A percentile compares a stretch with the other conserved stretches of the same genome.
phyloP scores from a whole-genome alignment of 2,329 filamentous ascomycete species.

The Trichophyton benhamiae region DNA sequence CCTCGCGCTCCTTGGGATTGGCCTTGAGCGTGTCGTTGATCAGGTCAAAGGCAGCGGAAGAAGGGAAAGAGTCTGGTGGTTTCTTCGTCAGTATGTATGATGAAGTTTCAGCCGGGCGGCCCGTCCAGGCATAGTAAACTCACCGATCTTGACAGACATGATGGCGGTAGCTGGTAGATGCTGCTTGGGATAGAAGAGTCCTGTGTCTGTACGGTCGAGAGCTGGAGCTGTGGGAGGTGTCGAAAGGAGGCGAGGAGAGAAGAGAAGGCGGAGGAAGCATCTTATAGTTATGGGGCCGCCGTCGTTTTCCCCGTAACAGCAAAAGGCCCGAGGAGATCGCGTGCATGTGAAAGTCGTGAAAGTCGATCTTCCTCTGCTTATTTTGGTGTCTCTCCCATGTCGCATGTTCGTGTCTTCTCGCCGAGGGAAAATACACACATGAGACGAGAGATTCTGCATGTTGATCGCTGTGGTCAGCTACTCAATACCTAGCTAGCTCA shows the following conservation, averaged over 20 bases:
- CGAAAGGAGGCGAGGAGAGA: neutral
- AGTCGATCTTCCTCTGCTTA: neutral
- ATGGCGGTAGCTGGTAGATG: conserved; percentile 18
- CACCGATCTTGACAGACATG: conserved; percentile 67
- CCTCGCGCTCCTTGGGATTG: conserved; percentile 63
- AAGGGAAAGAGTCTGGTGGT: conserved; percentile 49
- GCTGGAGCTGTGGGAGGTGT: neutral
- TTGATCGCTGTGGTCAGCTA: too few relatives aligned
- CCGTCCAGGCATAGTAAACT: conserved; percentile 16
- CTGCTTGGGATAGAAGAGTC: neutral
- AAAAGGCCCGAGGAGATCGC: conserved; percentile 6
- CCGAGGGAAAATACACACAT: neutral
- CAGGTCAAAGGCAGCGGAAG: conserved; percentile 80
- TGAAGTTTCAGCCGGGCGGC: neutral
- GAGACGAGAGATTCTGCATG: neutral
- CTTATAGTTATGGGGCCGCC: neutral
- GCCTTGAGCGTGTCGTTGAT: conserved; percentile 62
- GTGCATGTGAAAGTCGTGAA: conserved; percentile 24
- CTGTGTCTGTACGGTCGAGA: too few relatives aligned
- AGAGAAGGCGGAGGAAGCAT: neutral
- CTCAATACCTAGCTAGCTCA: too few relatives aligned
- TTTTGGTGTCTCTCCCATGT: too few relatives aligned
- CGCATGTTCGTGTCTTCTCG: neutral
- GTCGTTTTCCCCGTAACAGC: neutral
- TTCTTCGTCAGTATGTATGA: neutral